These are phyloP conservation scores for Aspergillus biplanus DNA, from an alignment of 495 filamentous ascomycete genomes.

Conservation along the genomic window DNA sequence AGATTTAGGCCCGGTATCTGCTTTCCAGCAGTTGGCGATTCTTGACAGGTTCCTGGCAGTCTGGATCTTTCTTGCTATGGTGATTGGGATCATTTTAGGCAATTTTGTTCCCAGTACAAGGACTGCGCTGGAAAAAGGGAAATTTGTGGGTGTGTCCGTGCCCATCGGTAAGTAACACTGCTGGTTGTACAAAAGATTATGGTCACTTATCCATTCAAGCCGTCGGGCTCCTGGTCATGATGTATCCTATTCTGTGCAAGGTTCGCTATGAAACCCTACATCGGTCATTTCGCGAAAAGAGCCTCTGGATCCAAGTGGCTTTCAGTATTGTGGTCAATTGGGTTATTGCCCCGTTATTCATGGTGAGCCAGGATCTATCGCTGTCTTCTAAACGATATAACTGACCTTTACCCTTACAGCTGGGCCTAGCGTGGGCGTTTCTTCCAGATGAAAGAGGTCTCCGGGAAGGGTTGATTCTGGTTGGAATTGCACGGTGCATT, in stretches of 20 bases:
- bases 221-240: conserved; percentile 85
- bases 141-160: conserved; percentile 73
- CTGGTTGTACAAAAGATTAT: background rate
- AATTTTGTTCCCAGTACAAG: conserved; percentile 72
- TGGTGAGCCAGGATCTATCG: conserved; percentile 56
- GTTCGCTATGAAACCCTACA: conserved; percentile 84
- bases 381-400: conserved; percentile 22
- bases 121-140: conserved; percentile 67
- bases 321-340: conserved; percentile 86
- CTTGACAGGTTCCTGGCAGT: conserved; percentile 78
- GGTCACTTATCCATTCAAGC: conserved; percentile 46
- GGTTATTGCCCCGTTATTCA: conserved; percentile 86
- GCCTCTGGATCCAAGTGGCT: conserved; percentile 76
- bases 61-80: conserved; percentile 89
- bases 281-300: conserved; percentile 60
- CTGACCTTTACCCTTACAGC: conserved; percentile 59
- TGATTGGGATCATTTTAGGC: conserved; percentile 75
- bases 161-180: conserved; percentile 65
- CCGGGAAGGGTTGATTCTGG: conserved; percentile 74
- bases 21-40: conserved; percentile 62
- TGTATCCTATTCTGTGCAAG: conserved; percentile 95
- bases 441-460: conserved; percentile 72
- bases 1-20: conserved; percentile 22
- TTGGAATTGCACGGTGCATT: conserved; percentile 79
- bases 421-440: conserved; percentile 81